Percentiles rank a stretch among this genome's conserved stretches.
phyloP scores from a whole-genome alignment of 73 alveolate genomes.

The Paramecium sonneborni region DNA sequence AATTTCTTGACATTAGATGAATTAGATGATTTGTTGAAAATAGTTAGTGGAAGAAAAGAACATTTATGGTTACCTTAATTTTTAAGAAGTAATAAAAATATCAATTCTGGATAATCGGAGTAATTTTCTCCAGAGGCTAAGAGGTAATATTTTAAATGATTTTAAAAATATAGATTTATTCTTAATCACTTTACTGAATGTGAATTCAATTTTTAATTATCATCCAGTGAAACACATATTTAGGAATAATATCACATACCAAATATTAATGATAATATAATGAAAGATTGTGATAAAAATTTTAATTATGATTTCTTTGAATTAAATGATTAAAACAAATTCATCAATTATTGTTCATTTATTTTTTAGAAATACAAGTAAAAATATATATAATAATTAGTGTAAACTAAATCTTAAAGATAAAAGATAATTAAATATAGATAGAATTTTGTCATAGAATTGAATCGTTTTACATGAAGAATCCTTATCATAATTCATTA shows the following conservation, averaged over 20 bases:
- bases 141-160: background rate
- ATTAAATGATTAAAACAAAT: background rate
- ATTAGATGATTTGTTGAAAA: conserved; percentile 32
- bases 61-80: conserved; percentile 18
- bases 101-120: background rate
- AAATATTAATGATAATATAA: background rate
- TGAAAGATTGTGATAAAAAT: background rate
- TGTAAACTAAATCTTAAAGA: background rate
- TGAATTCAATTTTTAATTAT: background rate
- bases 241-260: background rate
- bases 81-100: conserved; percentile 36
- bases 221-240: background rate
- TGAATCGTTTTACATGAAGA: background rate
- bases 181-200: conserved; percentile 45
- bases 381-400: background rate
- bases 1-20: background rate
- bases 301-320: conserved; percentile 44
- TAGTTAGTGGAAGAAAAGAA: conserved; percentile 15
- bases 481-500: conserved; percentile 50
- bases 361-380: conserved; percentile 20
- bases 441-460: conserved; percentile 49
- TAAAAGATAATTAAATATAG: background rate
- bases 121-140: conserved; percentile 43
- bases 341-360: conserved; percentile 16
- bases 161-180: background rate